phyloP scores from a whole-genome alignment of 306 rosid species.

The Pyrus pyrifolia region DNA sequence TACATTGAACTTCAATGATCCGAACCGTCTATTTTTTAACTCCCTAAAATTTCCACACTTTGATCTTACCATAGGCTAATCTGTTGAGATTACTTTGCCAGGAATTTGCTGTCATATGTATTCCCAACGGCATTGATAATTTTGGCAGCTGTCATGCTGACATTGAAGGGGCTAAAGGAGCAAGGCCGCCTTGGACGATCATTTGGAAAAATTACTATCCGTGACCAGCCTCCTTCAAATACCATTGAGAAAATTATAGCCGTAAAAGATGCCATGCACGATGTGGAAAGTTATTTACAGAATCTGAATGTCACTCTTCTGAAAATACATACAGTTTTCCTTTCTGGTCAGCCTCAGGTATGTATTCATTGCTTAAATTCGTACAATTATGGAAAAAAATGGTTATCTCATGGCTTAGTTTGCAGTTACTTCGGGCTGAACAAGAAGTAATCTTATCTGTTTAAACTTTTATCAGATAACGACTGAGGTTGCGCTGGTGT shows the following conservation, averaged over 20 bases:
- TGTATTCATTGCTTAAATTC: not conserved
- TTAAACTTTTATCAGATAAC: slow-evolving; percentile 56
- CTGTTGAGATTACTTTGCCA: slow-evolving; percentile 29
- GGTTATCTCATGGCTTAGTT: not conserved
- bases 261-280: slow-evolving; percentile 89
- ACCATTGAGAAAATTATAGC: slow-evolving; percentile 91
- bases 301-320: slow-evolving; percentile 69
- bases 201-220: slow-evolving; percentile 71
- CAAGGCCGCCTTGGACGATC: slow-evolving; percentile 97
- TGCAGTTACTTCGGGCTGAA: not conserved
- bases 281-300: slow-evolving; percentile 68
- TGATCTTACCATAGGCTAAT: slow-evolving; percentile 15
- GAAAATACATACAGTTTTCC: slow-evolving; percentile 69
- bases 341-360: slow-evolving; percentile 97
- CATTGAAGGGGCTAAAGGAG: slow-evolving; percentile 76
- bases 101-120: slow-evolving; percentile 73
- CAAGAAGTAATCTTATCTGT: slow-evolving; percentile 6
- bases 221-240: slow-evolving; percentile 93
- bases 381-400: not conserved
- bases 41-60: not conserved
- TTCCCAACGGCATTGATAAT: slow-evolving; percentile 60
- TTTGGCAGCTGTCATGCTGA: slow-evolving; percentile 71
- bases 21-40: too few species aligned
- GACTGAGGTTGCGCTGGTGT: slow-evolving; percentile 66
- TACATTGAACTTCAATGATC: too few species aligned